phyloP scores from a whole-genome alignment of 768 basidiomycete species.

The Trametes gibbosa region DNA sequence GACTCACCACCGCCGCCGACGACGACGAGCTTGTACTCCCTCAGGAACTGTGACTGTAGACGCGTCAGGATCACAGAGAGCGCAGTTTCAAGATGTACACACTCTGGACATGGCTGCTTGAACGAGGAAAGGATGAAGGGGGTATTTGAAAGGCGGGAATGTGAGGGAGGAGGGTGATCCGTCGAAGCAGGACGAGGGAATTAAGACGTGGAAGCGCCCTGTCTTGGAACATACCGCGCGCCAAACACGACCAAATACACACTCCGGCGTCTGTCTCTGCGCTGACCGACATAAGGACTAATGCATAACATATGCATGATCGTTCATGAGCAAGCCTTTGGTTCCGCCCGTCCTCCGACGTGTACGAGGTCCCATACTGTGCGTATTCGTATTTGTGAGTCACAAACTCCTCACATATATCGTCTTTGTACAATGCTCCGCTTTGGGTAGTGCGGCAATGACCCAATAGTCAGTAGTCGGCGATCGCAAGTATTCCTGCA shows the following conservation, averaged over 20 bases:
- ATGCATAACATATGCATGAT: too few species aligned
- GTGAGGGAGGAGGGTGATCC: constrained; percentile 19
- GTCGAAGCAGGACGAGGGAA: constrained; percentile 15
- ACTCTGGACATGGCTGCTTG: constrained; percentile 33
- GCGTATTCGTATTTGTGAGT: not conserved
- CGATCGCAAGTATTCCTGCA: not conserved
- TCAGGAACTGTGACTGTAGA: constrained; percentile 76
- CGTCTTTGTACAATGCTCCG: not conserved
- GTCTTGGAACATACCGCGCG: constrained; percentile 1
- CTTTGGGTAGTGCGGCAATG: not conserved
- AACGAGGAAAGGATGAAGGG: constrained; percentile 5
- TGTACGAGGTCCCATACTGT: not conserved
- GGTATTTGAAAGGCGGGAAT: constrained; percentile 15
- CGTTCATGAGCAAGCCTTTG: too few species aligned
- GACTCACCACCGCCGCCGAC: constrained; percentile 92
- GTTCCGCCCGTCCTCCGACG: not conserved
- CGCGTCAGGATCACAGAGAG: not conserved
- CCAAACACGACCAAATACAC: constrained; percentile 17
- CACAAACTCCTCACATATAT: not conserved
- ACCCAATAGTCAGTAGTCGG: too few species aligned
- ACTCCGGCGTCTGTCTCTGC: constrained; percentile 3
- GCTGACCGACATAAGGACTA: too few species aligned
- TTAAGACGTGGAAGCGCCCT: constrained; percentile 18
- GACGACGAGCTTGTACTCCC: constrained; percentile 98
- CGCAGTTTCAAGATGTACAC: constrained; percentile 1